phyloP scores from a whole-genome alignment of 2,329 filamentous ascomycete species.

The Cordyceps farinosa region DNA sequence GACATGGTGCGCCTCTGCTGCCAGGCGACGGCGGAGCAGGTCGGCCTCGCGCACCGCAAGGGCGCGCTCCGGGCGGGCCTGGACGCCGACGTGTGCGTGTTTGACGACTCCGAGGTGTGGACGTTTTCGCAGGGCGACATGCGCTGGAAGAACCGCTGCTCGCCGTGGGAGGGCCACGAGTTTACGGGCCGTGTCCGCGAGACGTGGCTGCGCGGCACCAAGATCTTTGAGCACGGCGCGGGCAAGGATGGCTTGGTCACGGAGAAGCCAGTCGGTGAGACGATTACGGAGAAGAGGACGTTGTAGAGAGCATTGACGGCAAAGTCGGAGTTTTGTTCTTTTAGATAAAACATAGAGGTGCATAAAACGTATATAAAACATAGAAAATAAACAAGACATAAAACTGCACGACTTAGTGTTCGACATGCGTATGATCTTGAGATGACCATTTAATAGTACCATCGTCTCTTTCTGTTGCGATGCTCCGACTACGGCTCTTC shows the following conservation, averaged over 20 bases:
- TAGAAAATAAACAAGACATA: no score
- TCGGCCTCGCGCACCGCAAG: constrained; percentile 77
- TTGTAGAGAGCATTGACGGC: no score
- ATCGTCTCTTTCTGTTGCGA: no score
- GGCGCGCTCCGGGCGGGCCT: constrained; percentile 74
- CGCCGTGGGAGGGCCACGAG: constrained; percentile 78
- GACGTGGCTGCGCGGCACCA: constrained; percentile 78
- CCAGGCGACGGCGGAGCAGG: constrained; percentile 80
- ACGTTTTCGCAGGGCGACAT: constrained; percentile 72
- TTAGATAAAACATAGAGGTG: no score
- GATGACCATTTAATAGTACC: no score
- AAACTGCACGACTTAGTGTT: no score
- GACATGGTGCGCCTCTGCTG: constrained; percentile 86
- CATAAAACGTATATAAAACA: no score
- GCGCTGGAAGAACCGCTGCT: constrained; percentile 92
- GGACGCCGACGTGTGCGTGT: constrained; percentile 89
- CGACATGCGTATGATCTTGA: no score
- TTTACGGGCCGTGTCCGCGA: constrained; percentile 76
- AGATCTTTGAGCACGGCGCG: constrained; percentile 68
- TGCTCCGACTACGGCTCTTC: no score
- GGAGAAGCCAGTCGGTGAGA: constrained; percentile 45
- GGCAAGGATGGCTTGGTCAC: constrained; percentile 48
- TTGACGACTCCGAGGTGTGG: constrained; percentile 81
- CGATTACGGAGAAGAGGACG: constrained; percentile 57
- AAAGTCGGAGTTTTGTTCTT: no score